A percentile compares a stretch with the other conserved stretches of the same genome.
Evolutionary conservation across 2,329 filamentous ascomycete species (phyloP).

Genomic region (Fusarium staphyleae): DNA sequence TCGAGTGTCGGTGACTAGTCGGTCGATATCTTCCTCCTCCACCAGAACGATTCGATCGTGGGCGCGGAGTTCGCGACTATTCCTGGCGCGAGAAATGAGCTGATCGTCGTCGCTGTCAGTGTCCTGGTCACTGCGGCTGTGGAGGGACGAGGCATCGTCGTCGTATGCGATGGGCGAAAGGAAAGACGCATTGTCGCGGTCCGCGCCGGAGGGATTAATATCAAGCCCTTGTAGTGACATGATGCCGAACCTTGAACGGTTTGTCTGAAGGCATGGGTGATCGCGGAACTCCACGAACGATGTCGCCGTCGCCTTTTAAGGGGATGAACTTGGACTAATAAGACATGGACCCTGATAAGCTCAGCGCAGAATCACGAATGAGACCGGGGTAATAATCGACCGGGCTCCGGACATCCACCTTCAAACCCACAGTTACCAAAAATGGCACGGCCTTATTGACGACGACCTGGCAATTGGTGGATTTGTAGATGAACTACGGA

Average conservation of each 20-base stretch:
- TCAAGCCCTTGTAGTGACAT: conserved; percentile 39
- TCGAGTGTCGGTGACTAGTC: conserved; percentile 62
- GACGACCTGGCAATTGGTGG: conserved; percentile 17
- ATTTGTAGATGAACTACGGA: conserved; percentile 3
- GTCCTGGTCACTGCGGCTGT: conserved; percentile 74
- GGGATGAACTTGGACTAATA: too few species aligned
- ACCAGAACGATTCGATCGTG: conserved; percentile 75
- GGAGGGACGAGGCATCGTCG: conserved; percentile 71
- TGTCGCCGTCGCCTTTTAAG: conserved; percentile 23
- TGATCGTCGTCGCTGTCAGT: conserved; percentile 80
- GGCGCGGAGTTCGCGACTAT: conserved; percentile 72
- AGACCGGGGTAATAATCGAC: conserved; percentile 37
- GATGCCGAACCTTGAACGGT: conserved; percentile 20
- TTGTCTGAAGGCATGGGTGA: conserved; percentile 26
- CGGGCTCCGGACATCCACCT: conserved; percentile 23
- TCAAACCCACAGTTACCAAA: neutral
- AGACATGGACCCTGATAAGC: conserved; percentile 33
- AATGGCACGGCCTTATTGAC: conserved; percentile 6
- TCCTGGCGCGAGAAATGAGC: conserved; percentile 69
- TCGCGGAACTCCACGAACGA: conserved; percentile 16
- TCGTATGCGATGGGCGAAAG: conserved; percentile 72
- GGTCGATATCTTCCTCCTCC: conserved; percentile 76
- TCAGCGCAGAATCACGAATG: conserved; percentile 21
- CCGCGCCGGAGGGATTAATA: conserved; percentile 28
- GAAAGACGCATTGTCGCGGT: conserved; percentile 53